Evolutionary conservation across 306 rosid species (phyloP).

Genomic region (Chamaecrista fasciculata): DNA sequence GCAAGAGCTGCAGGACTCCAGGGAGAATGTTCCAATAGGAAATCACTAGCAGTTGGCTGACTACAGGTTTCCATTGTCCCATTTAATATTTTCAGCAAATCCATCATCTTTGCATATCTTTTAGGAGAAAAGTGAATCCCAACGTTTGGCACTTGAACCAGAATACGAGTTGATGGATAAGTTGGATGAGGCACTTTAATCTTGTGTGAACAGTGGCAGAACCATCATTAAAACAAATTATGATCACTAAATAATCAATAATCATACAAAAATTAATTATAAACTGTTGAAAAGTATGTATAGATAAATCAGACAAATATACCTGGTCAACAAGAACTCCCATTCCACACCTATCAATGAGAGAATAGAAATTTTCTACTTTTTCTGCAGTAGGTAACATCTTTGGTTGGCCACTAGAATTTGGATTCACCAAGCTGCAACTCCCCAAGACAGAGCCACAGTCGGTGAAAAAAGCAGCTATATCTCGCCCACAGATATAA

Average conservation of each 20-base stretch:
- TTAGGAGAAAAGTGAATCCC: slow-evolving; percentile 83
- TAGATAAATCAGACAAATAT: slow-evolving; percentile 10
- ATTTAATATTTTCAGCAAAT: slow-evolving; percentile 54
- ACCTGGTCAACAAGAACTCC: slow-evolving; percentile 90
- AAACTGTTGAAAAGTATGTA: background rate
- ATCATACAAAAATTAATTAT: slow-evolving; percentile 4
- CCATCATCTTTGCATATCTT: slow-evolving; percentile 69
- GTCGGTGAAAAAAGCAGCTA: slow-evolving; percentile 84
- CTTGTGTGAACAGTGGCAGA: slow-evolving; percentile 37
- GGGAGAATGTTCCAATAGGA: slow-evolving; percentile 48
- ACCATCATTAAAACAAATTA: slow-evolving; percentile 21
- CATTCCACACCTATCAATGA: slow-evolving; percentile 92
- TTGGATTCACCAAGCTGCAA: slow-evolving; percentile 48
- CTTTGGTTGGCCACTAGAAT: slow-evolving; percentile 34
- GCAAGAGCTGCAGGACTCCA: slow-evolving; percentile 70
- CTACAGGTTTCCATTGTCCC: slow-evolving; percentile 57
- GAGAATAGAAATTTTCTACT: slow-evolving; percentile 53
- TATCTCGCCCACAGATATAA: slow-evolving; percentile 81
- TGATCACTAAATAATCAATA: background rate
- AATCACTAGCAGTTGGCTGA: slow-evolving; percentile 49
- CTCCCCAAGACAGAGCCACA: slow-evolving; percentile 63
- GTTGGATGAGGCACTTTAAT: slow-evolving; percentile 91
- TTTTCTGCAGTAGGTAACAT: slow-evolving; percentile 33
- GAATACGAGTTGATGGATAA: slow-evolving; percentile 77
- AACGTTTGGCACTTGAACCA: slow-evolving; percentile 91